phyloP scores from a whole-genome alignment of 495 filamentous ascomycete species.

The Hyaloscypha variabilis region DNA sequence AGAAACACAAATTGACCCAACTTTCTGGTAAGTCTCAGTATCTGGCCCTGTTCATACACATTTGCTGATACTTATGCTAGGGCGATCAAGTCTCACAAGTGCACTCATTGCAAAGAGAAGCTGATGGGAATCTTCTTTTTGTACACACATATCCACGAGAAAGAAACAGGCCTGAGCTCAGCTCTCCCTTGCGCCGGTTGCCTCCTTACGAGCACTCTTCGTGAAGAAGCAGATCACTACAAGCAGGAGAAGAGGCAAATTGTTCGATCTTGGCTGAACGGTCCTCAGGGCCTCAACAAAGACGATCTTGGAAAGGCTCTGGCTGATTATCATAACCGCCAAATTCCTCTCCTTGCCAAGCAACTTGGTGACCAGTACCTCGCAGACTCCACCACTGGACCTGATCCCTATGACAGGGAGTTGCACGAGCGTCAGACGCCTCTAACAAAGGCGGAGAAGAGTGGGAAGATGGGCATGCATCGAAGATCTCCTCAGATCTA shows the following conservation, averaged over 20 bases:
- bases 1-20: background rate
- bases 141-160: background rate
- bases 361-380: slow-evolving; percentile 3
- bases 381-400: background rate
- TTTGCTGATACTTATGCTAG: slow-evolving; percentile 1
- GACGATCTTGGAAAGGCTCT: slow-evolving; percentile 7
- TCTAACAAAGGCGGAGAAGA: background rate
- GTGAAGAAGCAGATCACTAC: slow-evolving; percentile 22
- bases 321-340: background rate
- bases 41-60: background rate
- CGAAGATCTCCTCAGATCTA: background rate
- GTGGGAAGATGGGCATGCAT: background rate
- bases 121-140: slow-evolving; percentile 16
- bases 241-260: slow-evolving; percentile 16
- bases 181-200: slow-evolving; percentile 15
- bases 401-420: slow-evolving; percentile 17
- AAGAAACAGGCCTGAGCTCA: background rate
- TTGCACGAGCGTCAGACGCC: slow-evolving; percentile 19
- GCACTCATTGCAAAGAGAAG: background rate
- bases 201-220: background rate
- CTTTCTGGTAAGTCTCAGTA: background rate
- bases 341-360: background rate
- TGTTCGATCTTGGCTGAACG: slow-evolving; percentile 15
- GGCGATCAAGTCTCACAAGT: slow-evolving; percentile 6
- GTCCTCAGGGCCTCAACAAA: slow-evolving; percentile 2